Evolutionary conservation across 2,329 filamentous ascomycete genomes (phyloP).

Genomic region (Verticillium nubilum): DNA sequence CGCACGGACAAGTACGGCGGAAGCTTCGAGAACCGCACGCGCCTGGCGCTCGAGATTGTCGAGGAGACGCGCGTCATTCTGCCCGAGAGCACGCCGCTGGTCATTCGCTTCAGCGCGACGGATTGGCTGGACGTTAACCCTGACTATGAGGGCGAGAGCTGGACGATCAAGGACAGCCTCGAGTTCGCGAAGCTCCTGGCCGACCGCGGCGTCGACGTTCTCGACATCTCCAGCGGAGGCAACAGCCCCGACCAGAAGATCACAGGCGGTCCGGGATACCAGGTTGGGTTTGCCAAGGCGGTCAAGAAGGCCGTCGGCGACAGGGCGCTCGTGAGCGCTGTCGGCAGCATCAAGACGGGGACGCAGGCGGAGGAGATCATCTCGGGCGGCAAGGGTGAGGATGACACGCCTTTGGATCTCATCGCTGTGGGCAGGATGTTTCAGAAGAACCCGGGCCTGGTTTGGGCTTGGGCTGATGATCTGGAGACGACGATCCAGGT

Average conservation of each 20-base stretch:
- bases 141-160: slow-evolving; percentile 50
- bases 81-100: slow-evolving; percentile 63
- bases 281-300: slow-evolving; percentile 62
- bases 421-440: slow-evolving; percentile 47
- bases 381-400: slow-evolving; percentile 19
- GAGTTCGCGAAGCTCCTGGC: slow-evolving; percentile 59
- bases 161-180: slow-evolving; percentile 61
- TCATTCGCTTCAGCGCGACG: slow-evolving; percentile 67
- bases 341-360: slow-evolving; percentile 43
- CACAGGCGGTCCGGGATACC: slow-evolving; percentile 58
- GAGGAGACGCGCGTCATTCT: slow-evolving; percentile 57
- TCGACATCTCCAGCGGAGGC: slow-evolving; percentile 68
- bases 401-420: slow-evolving; percentile 40
- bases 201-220: slow-evolving; percentile 63
- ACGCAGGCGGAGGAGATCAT: slow-evolving; percentile 42
- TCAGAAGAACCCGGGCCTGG: slow-evolving; percentile 52
- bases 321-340: slow-evolving; percentile 38
- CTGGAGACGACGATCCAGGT: slow-evolving; percentile 38
- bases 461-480: slow-evolving; percentile 51
- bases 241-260: slow-evolving; percentile 56
- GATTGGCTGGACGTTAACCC: slow-evolving; percentile 67
- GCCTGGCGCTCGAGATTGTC: slow-evolving; percentile 63
- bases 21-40: slow-evolving; percentile 64
- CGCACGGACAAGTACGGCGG: slow-evolving; percentile 65
- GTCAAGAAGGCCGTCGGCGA: slow-evolving; percentile 69